phyloP scores from a whole-genome alignment of 208 protist species.

The Crithidia expoeki region DNA sequence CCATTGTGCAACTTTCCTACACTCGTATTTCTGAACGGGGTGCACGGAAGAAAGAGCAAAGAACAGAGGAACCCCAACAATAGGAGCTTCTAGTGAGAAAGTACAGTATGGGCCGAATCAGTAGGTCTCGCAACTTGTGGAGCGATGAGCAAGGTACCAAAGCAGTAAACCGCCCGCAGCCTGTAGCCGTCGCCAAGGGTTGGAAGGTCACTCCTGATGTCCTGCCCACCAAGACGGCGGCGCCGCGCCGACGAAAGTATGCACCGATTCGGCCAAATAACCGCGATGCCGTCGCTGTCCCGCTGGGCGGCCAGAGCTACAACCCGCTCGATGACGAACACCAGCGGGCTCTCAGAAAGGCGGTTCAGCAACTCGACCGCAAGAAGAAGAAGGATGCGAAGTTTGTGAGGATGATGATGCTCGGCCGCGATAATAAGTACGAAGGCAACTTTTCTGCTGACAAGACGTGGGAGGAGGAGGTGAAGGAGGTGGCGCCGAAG shows the following conservation, averaged over 20 bases:
- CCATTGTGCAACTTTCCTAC: too few species aligned
- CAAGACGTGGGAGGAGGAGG: conserved; percentile 84
- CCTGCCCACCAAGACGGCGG: conserved; percentile 53
- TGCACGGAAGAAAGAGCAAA: not conserved
- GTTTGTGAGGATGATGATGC: conserved; percentile 74
- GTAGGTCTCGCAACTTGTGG: conserved; percentile 71
- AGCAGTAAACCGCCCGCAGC: conserved; percentile 56
- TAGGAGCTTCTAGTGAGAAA: too few species aligned
- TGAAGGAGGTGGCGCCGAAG: conserved; percentile 39
- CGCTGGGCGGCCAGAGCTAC: conserved; percentile 86
- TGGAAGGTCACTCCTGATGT: conserved; percentile 74
- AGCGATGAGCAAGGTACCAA: conserved; percentile 42
- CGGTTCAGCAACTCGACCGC: conserved; percentile 64
- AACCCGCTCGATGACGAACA: conserved; percentile 82
- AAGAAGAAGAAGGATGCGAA: conserved; percentile 70
- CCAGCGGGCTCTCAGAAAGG: conserved; percentile 66
- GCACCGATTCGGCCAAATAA: conserved; percentile 76
- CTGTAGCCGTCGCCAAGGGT: conserved; percentile 47
- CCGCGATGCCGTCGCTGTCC: conserved; percentile 72
- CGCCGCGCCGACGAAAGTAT: conserved; percentile 81
- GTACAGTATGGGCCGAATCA: conserved; percentile 21
- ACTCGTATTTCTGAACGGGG: too few species aligned
- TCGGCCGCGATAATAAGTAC: conserved; percentile 50
- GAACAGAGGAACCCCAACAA: not conserved
- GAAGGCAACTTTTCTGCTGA: conserved; percentile 69